Conservation (phyloP, 768 basidiomycete genomes). For the Imleria badia region DNA sequence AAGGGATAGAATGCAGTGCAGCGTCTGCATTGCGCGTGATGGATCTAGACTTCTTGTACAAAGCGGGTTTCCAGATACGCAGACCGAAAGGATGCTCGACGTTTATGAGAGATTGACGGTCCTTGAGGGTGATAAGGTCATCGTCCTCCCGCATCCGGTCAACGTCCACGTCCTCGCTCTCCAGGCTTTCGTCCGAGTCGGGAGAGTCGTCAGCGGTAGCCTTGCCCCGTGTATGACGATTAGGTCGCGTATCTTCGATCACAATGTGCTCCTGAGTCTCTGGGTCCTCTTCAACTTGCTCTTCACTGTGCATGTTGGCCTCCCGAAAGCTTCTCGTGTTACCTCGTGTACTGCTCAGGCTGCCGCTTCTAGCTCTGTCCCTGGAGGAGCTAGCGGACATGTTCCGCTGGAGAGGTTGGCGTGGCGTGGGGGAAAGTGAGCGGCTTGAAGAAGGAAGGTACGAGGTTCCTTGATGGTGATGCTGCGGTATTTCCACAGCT, state of each 20-base stretch:
- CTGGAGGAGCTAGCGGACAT: constrained; percentile 53
- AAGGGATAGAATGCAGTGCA: constrained; percentile 89
- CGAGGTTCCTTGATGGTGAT: constrained; percentile 66
- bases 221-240: constrained; percentile 38
- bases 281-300: constrained; percentile 50
- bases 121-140: constrained; percentile 89
- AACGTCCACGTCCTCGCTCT: constrained; percentile 27
- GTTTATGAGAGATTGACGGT: constrained; percentile 97
- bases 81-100: constrained; percentile 99
- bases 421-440: constrained; percentile 45
- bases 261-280: constrained; percentile 39
- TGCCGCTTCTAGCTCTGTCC: constrained; percentile 57
- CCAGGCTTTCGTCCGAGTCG: constrained; percentile 41
- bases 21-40: constrained; percentile 96
- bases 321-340: constrained; percentile 47
- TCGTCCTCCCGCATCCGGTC: constrained; percentile 46
- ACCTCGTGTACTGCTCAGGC: constrained; percentile 57
- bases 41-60: constrained; percentile 97
- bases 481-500: constrained; percentile 54
- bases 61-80: constrained; percentile 98
- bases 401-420: constrained; percentile 45
- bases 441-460: constrained; percentile 50
- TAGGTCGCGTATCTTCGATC: constrained; percentile 25
- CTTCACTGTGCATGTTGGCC: constrained; percentile 47
- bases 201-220: constrained; percentile 41